Percentiles rank a stretch among this genome's conserved stretches.
These are phyloP conservation scores for Fusarium nanum DNA, from an alignment of 2,329 filamentous ascomycete genomes.

Conservation along the genomic window DNA sequence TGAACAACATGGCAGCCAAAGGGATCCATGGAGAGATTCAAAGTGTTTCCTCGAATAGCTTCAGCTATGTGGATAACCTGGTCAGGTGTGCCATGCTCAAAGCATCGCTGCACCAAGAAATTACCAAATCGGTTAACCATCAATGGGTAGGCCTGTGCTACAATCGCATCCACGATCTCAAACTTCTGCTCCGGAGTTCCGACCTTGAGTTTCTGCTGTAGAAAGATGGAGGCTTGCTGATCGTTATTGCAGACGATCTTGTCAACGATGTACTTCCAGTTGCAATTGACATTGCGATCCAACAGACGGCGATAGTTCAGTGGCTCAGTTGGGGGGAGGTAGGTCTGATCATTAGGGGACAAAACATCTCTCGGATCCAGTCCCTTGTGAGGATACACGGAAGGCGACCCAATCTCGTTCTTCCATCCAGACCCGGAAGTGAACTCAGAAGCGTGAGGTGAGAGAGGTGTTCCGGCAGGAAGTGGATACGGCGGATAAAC, in stretches of 20 bases:
- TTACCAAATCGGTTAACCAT: slow-evolving; percentile 99
- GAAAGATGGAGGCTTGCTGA: slow-evolving; percentile 97
- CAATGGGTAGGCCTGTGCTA: slow-evolving; percentile 90
- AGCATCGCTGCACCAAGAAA: slow-evolving; percentile 97
- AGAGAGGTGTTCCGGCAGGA: slow-evolving; percentile 73
- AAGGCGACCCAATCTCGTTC: slow-evolving; percentile 59
- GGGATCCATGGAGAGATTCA: slow-evolving; percentile 96
- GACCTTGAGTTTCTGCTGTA: slow-evolving; percentile 98
- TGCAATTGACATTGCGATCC: slow-evolving; percentile 95
- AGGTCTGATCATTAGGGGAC: slow-evolving; percentile 74
- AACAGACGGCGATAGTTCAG: slow-evolving; percentile 95
- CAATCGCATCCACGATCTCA: slow-evolving; percentile 96
- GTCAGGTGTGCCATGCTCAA: slow-evolving; percentile 95
- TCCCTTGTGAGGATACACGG: neutral
- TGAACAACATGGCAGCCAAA: slow-evolving; percentile 99
- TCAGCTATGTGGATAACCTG: slow-evolving; percentile 96
- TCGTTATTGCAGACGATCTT: slow-evolving; percentile 99
- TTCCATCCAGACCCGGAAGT: slow-evolving; percentile 69
- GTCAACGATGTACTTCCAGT: slow-evolving; percentile 99
- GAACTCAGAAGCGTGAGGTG: slow-evolving; percentile 80
- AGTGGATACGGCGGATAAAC: slow-evolving; percentile 62
- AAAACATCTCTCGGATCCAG: slow-evolving; percentile 54
- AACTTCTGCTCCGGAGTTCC: slow-evolving; percentile 95
- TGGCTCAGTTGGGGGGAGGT: slow-evolving; percentile 87
- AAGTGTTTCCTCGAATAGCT: slow-evolving; percentile 91